Evolutionary conservation across 2,329 filamentous ascomycete genomes (phyloP).

Genomic region (Tothia fuscella): DNA sequence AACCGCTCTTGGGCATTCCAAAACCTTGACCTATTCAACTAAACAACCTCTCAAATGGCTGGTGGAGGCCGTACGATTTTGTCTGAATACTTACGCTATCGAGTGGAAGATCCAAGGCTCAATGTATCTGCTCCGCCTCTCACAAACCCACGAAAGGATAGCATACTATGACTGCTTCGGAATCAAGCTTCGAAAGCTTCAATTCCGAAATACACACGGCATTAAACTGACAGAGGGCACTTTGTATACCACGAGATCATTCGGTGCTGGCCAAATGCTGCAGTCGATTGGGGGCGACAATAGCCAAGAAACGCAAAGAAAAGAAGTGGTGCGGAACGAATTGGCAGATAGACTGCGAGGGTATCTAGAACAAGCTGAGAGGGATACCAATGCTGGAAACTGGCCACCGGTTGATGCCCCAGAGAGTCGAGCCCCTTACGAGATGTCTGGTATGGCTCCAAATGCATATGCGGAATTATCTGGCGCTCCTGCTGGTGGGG

Average conservation of each 20-base stretch:
- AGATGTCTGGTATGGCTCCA: not conserved
- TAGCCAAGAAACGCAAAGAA: not conserved
- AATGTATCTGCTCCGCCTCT: constrained; percentile 17
- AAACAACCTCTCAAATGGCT: constrained; percentile 19
- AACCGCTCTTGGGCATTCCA: constrained; percentile 16
- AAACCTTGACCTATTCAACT: constrained; percentile 19
- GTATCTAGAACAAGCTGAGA: constrained; percentile 7
- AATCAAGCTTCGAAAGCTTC: constrained; percentile 11
- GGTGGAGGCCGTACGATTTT: constrained; percentile 16
- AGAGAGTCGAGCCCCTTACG: not conserved
- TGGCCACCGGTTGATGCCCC: constrained; percentile 4
- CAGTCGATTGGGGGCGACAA: not conserved
- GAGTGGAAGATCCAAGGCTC: constrained; percentile 16
- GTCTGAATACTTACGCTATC: constrained; percentile 17
- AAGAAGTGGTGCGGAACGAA: constrained; percentile 3
- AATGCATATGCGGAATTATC: not conserved
- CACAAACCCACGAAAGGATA: constrained; percentile 16
- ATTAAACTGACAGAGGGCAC: constrained; percentile 7
- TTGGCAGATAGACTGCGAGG: constrained; percentile 5
- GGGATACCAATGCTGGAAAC: not conserved
- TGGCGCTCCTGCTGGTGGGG: too few species aligned
- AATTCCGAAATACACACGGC: constrained; percentile 6
- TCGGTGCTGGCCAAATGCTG: not conserved
- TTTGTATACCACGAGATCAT: constrained; percentile 3
- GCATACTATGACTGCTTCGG: constrained; percentile 11